Evolutionary conservation across 495 filamentous ascomycete genomes (phyloP).

Genomic region (Annulohypoxylon bovei): DNA sequence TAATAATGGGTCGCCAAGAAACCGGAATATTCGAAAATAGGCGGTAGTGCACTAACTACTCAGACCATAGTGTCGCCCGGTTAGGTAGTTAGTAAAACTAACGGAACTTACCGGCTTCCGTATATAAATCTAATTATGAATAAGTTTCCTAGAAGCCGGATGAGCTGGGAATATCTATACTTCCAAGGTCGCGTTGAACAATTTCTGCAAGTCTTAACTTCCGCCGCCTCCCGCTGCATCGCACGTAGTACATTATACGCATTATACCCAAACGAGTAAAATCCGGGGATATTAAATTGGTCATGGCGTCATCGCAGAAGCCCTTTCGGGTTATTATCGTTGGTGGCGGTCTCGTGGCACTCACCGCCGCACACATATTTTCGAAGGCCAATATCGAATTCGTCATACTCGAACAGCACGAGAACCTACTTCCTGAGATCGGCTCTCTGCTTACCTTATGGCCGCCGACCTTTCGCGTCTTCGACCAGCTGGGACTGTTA

Average conservation of each 20-base stretch:
- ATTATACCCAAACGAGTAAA: no score
- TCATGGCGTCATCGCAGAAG: conserved; percentile 18
- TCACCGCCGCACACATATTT: conserved; percentile 61
- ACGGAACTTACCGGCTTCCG: not conserved
- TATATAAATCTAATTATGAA: not conserved
- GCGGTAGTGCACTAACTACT: no score
- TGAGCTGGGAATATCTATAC: not conserved
- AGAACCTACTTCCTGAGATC: conserved; percentile 49
- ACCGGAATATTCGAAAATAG: no score
- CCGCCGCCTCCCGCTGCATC: not conserved
- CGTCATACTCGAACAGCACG: conserved; percentile 57
- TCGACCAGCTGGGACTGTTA: conserved; percentile 61
- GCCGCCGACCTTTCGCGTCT: conserved; percentile 47
- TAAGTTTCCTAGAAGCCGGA: not conserved
- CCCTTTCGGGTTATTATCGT: conserved; percentile 63
- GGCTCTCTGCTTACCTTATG: conserved; percentile 57
- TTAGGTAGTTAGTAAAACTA: not conserved
- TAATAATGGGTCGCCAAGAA: no score
- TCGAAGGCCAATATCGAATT: conserved; percentile 57
- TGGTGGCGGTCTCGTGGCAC: conserved; percentile 61
- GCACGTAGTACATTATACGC: no score
- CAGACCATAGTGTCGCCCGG: not conserved
- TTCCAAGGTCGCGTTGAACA: not conserved
- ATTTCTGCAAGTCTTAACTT: not conserved
- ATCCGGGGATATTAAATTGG: not conserved